Conservation (phyloP, 2,329 filamentous ascomycete species). For the Coniochaeta prunicola region DNA sequence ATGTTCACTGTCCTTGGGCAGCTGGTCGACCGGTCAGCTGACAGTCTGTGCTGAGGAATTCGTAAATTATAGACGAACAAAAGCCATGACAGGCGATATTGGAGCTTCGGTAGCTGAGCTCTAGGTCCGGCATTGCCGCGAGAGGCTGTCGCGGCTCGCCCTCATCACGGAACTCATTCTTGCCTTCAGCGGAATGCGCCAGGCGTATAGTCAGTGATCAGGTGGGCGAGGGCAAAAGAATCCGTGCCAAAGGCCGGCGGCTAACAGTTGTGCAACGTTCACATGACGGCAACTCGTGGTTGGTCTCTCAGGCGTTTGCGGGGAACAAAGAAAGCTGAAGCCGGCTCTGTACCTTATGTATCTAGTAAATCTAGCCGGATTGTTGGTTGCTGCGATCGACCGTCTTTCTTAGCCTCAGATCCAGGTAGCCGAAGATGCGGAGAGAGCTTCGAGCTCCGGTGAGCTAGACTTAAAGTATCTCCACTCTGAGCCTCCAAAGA, state of each 20-base stretch:
- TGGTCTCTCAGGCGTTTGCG: not conserved
- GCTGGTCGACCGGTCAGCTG: not conserved
- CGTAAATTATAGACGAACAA: not conserved
- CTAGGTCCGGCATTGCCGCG: not conserved
- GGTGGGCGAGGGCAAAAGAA: not conserved
- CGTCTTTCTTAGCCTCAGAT: not conserved
- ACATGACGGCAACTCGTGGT: not conserved
- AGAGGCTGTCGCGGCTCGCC: not conserved
- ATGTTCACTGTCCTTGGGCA: not conserved
- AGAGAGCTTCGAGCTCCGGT: not conserved
- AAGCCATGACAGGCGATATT: not conserved
- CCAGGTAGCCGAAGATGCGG: not conserved
- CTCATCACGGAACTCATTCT: not conserved
- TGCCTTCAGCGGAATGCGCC: not conserved
- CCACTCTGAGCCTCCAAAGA: not conserved
- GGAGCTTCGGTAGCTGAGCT: not conserved
- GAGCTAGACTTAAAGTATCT: not conserved
- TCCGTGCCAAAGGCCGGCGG: not conserved
- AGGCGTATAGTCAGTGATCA: not conserved
- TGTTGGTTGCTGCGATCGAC: not conserved
- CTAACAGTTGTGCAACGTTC: not conserved
- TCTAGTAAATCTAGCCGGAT: not conserved
- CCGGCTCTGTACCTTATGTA: not conserved
- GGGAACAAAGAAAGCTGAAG: not conserved
- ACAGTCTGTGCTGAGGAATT: not conserved